These are phyloP conservation scores for Halophytophthora batemanensis DNA, from an alignment of 352 stramenopile genomes.

Conservation along the genomic window DNA sequence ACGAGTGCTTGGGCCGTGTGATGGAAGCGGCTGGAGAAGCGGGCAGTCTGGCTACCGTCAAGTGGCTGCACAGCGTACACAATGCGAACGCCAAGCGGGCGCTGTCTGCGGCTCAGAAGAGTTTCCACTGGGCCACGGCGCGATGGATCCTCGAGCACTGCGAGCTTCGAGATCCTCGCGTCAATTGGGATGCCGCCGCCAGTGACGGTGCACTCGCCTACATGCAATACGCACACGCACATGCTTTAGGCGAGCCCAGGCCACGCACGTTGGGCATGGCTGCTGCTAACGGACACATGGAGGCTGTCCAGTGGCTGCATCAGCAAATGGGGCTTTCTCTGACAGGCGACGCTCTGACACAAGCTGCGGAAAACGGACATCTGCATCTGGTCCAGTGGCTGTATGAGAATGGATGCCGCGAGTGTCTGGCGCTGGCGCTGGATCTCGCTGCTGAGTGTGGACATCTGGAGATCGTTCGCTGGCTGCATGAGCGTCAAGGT, in stretches of 20 bases:
- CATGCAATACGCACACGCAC: constrained; percentile 11
- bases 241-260: constrained; percentile 2
- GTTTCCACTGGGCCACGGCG: constrained; percentile 8
- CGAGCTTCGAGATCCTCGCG: neutral
- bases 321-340: neutral
- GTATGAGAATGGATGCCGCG: constrained; percentile 6
- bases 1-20: constrained; percentile 4
- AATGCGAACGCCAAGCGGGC: neutral
- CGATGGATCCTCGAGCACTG: constrained; percentile 19
- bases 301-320: constrained; percentile 18
- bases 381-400: constrained; percentile 21
- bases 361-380: constrained; percentile 6
- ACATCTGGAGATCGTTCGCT: constrained; percentile 16
- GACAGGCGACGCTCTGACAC: constrained; percentile 2
- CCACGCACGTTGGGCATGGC: constrained; percentile 5
- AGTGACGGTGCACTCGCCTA: constrained; percentile 10
- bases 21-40: constrained; percentile 8
- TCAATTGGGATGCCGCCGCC: constrained; percentile 11
- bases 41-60: constrained; percentile 9
- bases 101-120: constrained; percentile 4
- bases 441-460: constrained; percentile 13
- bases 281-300: constrained; percentile 15
- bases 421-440: constrained; percentile 12
- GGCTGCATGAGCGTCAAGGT: constrained; percentile 14
- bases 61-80: constrained; percentile 15